These are phyloP conservation scores for Aphanomyces cochlioides DNA, from an alignment of 352 stramenopile genomes.

Conservation along the genomic window DNA sequence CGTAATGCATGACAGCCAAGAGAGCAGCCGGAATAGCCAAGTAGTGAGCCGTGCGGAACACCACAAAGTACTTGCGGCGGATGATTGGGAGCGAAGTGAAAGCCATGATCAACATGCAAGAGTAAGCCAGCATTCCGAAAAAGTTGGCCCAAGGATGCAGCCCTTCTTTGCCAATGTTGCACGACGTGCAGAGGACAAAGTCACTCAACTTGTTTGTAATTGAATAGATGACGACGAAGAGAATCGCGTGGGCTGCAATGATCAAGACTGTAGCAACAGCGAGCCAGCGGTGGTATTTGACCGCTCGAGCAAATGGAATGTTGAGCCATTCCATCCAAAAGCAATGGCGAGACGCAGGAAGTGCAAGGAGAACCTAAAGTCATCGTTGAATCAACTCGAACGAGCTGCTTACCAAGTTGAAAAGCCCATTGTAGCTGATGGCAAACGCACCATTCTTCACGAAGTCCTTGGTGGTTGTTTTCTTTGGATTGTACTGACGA, in stretches of 20 bases:
- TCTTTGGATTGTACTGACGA: neutral
- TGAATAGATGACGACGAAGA: conserved; percentile 73
- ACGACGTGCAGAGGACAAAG: conserved; percentile 60
- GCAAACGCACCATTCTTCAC: neutral
- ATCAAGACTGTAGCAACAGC: conserved; percentile 64
- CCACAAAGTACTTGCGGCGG: conserved; percentile 69
- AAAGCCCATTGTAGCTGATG: conserved; percentile 38
- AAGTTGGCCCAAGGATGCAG: conserved; percentile 33
- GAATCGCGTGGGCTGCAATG: conserved; percentile 56
- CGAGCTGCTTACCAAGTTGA: conserved; percentile 64
- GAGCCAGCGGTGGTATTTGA: conserved; percentile 88
- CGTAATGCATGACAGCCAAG: conserved; percentile 63
- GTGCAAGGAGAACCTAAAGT: neutral
- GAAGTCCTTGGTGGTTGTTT: neutral
- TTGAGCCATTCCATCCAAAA: conserved; percentile 82
- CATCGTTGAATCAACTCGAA: conserved; percentile 10
- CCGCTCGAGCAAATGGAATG: conserved; percentile 79
- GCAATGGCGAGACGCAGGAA: conserved; percentile 63
- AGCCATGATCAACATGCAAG: conserved; percentile 66
- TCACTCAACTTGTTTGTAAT: conserved; percentile 50
- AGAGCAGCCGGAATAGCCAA: conserved; percentile 79
- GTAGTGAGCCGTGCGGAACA: conserved; percentile 88
- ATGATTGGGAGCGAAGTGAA: conserved; percentile 66
- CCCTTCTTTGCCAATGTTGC: conserved; percentile 49
- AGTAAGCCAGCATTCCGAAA: neutral